These are phyloP conservation scores for Linum lewisii DNA, from an alignment of 345 rosid species.

Conservation along the genomic window DNA sequence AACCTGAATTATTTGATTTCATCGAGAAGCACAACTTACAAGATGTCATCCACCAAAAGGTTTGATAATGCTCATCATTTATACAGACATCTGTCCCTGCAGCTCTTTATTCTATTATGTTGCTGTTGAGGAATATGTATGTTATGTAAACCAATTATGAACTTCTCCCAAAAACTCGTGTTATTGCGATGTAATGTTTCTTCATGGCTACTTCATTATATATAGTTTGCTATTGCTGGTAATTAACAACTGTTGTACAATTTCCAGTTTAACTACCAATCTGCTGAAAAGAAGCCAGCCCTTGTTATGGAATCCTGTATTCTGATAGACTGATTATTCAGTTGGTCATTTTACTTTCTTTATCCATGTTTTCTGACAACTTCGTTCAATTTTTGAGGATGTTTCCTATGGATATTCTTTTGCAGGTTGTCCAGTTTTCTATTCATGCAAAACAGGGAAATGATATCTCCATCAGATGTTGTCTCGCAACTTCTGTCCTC, in stretches of 20 bases:
- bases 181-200: no score
- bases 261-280: neutral
- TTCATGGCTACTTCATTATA: no score
- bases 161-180: no score
- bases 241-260: conserved; percentile 10
- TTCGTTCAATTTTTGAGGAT: neutral
- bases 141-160: no score
- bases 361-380: conserved; percentile 12
- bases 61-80: conserved; percentile 25
- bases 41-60: conserved; percentile 87
- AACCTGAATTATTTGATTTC: conserved; percentile 77
- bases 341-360: neutral
- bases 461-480: conserved; percentile 79
- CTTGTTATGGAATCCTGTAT: no score
- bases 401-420: conserved; percentile 9
- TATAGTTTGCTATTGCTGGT: neutral
- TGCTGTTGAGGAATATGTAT: no score
- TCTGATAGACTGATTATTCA: no score
- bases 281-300: neutral
- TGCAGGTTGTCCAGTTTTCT: conserved; percentile 77
- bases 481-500: conserved; percentile 56
- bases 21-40: conserved; percentile 75
- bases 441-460: conserved; percentile 74
- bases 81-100: conserved; percentile 8
- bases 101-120: conserved; percentile 11